These are phyloP conservation scores for Hevea brasiliensis DNA, from an alignment of 345 rosid species.

Conservation along the genomic window DNA sequence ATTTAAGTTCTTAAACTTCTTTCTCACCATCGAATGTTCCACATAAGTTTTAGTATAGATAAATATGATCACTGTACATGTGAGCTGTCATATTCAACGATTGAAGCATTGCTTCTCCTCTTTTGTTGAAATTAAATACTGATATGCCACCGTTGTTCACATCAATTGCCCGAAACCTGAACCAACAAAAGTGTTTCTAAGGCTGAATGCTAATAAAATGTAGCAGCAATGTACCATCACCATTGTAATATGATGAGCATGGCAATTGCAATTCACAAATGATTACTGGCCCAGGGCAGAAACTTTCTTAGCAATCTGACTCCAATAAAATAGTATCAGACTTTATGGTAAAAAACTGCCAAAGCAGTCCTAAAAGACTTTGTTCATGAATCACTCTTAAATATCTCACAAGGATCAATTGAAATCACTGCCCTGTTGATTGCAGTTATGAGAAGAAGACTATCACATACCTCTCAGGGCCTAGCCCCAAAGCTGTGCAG, in stretches of 20 bases:
- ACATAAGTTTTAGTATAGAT: slow-evolving; percentile 32
- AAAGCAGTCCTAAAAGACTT: not conserved
- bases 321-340: not conserved
- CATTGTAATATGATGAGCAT: not conserved
- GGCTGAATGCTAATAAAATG: not conserved
- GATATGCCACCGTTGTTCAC: slow-evolving; percentile 61
- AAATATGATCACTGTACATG: slow-evolving; percentile 49
- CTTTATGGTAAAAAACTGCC: not conserved
- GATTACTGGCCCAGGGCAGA: too few species aligned
- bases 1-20: not conserved
- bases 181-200: slow-evolving; percentile 2
- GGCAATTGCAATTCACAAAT: too few species aligned
- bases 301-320: not conserved
- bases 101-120: slow-evolving; percentile 68
- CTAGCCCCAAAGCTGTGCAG: slow-evolving; percentile 67
- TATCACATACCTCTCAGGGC: slow-evolving; percentile 50
- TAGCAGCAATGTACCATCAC: slow-evolving; percentile 2
- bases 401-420: not conserved
- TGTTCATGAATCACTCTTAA: not conserved
- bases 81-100: slow-evolving; percentile 62
- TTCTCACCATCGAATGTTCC: not conserved
- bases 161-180: slow-evolving; percentile 60
- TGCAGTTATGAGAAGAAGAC: not conserved
- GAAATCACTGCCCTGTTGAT: not conserved
- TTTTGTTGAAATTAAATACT: slow-evolving; percentile 45